Conservation (phyloP, 1,139 yeast species). For the Candida albicans region DNA sequence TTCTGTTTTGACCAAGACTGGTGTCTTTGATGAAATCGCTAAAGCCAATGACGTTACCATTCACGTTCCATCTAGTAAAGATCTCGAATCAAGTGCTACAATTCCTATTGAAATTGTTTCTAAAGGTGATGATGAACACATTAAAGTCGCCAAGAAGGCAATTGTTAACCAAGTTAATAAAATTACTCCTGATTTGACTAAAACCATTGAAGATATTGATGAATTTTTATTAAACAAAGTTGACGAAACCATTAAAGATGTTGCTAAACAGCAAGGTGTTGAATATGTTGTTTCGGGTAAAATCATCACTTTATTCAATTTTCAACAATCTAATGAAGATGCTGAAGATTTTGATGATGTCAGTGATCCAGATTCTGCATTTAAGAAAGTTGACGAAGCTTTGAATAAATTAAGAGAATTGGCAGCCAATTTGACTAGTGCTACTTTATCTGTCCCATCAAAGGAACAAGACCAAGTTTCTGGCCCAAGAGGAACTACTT, state of each 20-base stretch:
- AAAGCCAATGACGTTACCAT: constrained; percentile 51
- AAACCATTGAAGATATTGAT: constrained; percentile 65
- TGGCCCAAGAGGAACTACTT: constrained; percentile 60
- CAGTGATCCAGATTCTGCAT: constrained; percentile 36
- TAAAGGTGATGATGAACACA: constrained; percentile 38
- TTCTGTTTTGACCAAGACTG: constrained; percentile 57
- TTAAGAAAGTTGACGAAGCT: constrained; percentile 43
- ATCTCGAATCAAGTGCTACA: constrained; percentile 23
- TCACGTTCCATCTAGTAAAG: constrained; percentile 50
- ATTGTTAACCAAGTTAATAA: constrained; percentile 73
- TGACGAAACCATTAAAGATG: constrained; percentile 41
- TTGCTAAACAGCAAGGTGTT: constrained; percentile 52
- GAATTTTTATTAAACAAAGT: constrained; percentile 60
- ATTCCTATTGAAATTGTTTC: constrained; percentile 46
- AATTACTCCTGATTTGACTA: constrained; percentile 66
- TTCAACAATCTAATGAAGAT: constrained; percentile 19
- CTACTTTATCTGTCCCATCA: constrained; percentile 51
- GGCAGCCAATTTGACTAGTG: constrained; percentile 55
- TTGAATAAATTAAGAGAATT: constrained; percentile 59
- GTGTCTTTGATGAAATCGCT: constrained; percentile 48
- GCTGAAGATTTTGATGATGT: constrained; percentile 44
- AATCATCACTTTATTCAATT: constrained; percentile 41
- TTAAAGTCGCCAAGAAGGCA: constrained; percentile 54
- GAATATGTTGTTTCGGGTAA: constrained; percentile 55
- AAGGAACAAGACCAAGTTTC: constrained; percentile 58